Evolutionary conservation across 2,329 filamentous ascomycete genomes (phyloP).

Genomic region (Fusarium udum): DNA sequence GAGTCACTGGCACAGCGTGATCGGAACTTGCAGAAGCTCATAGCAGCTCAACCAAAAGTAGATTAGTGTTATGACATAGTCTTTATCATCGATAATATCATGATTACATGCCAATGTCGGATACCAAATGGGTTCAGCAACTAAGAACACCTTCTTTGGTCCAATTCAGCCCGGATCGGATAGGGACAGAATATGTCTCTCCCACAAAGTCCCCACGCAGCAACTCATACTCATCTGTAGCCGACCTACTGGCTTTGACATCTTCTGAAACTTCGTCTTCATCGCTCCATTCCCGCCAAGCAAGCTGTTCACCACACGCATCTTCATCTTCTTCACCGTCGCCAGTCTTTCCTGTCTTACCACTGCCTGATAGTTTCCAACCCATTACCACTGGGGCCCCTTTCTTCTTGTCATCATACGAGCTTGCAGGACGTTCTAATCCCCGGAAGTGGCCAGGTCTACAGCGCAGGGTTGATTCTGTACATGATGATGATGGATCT

Average conservation of each 20-base stretch:
- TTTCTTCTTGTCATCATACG: background rate
- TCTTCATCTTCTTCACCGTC: rapidly evolving
- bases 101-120: background rate
- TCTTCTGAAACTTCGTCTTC: background rate
- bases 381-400: background rate
- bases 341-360: background rate
- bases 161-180: background rate
- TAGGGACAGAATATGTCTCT: background rate
- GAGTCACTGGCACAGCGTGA: slow-evolving; percentile 20
- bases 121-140: background rate
- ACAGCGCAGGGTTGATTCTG: background rate
- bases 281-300: background rate
- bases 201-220: background rate
- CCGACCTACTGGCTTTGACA: background rate
- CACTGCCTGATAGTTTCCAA: background rate
- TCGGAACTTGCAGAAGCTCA: slow-evolving; percentile 19
- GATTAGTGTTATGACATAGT: background rate
- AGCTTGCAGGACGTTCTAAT: background rate
- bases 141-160: background rate
- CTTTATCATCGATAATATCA: background rate
- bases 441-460: background rate
- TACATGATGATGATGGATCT: background rate
- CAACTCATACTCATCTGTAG: background rate
- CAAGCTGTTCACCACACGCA: too few species aligned
- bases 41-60: slow-evolving; percentile 19